Conservation (phyloP, 768 basidiomycete species). For the Solioccasus polychromus region DNA sequence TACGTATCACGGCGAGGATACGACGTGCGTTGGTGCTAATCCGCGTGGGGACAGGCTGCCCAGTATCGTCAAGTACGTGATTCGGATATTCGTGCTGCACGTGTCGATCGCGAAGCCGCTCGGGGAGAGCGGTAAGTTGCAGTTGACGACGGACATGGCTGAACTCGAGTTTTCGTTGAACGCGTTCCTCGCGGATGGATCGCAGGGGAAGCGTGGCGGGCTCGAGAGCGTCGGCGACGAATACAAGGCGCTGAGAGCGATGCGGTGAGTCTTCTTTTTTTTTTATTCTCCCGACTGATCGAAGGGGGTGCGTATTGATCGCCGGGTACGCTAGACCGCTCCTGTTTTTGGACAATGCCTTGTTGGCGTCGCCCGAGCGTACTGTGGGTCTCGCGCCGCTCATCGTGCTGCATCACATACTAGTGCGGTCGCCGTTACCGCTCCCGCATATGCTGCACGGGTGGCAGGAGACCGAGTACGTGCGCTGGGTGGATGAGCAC, state of each 20-base stretch:
- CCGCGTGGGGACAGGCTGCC: conserved; percentile 43
- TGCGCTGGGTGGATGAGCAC: conserved; percentile 94
- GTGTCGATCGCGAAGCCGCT: conserved; percentile 91
- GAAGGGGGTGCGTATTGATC: not conserved
- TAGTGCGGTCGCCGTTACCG: conserved; percentile 82
- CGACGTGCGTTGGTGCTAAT: conserved; percentile 6
- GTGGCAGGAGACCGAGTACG: conserved; percentile 96
- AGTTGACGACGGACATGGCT: conserved; percentile 94
- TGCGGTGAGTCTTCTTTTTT: conserved; percentile 56
- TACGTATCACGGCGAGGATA: conserved; percentile 33
- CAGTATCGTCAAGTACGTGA: conserved; percentile 72
- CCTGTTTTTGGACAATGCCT: conserved; percentile 80
- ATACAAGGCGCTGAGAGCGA: conserved; percentile 79
- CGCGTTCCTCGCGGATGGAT: conserved; percentile 64
- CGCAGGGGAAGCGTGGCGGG: conserved; percentile 56
- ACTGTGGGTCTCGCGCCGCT: conserved; percentile 82
- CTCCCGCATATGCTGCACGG: conserved; percentile 88
- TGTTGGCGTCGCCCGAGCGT: conserved; percentile 59
- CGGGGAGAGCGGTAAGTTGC: conserved; percentile 90
- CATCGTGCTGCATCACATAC: conserved; percentile 87
- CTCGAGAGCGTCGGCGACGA: conserved; percentile 82
- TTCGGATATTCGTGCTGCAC: conserved; percentile 87
- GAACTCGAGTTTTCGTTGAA: conserved; percentile 91
- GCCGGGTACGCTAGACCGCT: conserved; percentile 64
- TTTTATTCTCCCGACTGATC: no score